phyloP scores from a whole-genome alignment of 345 rosid genomes.

The Arabidopsis thaliana region DNA sequence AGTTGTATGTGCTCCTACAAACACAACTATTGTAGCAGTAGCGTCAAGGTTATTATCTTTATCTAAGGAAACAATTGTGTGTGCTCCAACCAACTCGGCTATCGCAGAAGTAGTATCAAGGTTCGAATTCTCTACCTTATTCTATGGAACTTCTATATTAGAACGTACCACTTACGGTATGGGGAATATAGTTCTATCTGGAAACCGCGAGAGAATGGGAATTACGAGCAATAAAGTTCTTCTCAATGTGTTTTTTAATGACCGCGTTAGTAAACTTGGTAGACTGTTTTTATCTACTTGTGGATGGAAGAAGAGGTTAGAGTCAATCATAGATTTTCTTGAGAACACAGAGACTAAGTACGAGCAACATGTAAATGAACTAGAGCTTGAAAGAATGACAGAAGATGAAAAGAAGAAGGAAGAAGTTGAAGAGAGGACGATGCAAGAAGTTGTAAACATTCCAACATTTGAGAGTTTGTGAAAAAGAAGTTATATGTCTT shows the following conservation, averaged over 20 bases:
- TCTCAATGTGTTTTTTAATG: slow-evolving; percentile 43
- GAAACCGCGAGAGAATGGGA: slow-evolving; percentile 44
- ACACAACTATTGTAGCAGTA: slow-evolving; percentile 45
- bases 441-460: background rate
- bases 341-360: slow-evolving; percentile 23
- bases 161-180: background rate
- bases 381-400: background rate
- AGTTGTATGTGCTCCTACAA: slow-evolving; percentile 55
- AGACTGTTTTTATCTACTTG: slow-evolving; percentile 3
- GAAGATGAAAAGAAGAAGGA: background rate
- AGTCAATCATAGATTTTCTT: slow-evolving; percentile 42
- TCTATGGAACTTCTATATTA: slow-evolving; percentile 4
- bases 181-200: slow-evolving; percentile 47
- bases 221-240: slow-evolving; percentile 21
- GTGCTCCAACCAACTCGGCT: slow-evolving; percentile 49
- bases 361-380: background rate
- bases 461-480: slow-evolving; percentile 25
- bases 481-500: background rate
- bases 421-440: slow-evolving; percentile 31
- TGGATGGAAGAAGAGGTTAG: slow-evolving; percentile 44
- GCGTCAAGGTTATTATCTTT: slow-evolving; percentile 32
- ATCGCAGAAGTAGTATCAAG: slow-evolving; percentile 42
- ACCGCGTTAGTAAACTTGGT: slow-evolving; percentile 37
- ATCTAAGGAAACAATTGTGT: slow-evolving; percentile 24
- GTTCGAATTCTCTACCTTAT: slow-evolving; percentile 9